Evolutionary conservation across 352 stramenopile genomes (phyloP), one percentile per base, ranked within the genome.

Genomic region (Phytophthora cactorum): DNA sequence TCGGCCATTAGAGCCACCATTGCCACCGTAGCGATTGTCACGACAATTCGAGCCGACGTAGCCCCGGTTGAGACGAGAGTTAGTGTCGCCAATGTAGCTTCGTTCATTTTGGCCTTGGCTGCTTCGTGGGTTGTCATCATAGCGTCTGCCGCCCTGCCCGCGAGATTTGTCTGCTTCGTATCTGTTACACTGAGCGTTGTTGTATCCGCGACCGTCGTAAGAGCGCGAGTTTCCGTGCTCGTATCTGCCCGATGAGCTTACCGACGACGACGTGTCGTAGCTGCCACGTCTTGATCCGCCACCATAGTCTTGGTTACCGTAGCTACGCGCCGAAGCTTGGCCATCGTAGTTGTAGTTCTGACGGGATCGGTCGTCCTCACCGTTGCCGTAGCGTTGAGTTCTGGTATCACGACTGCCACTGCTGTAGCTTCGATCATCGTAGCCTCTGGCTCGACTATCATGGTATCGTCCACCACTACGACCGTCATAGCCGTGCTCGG

Each of bases 241-340:
- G 32, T 63, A 52, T 68, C 61, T 41, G 4, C 32, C 25, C 1
- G 36, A 9, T 4, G 57, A 57, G 25, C 38, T 60, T 22, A 14
- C 17, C 52, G 46, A 51, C 46, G 59, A 60, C 8, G 41, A 44
- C 52, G 55, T 63, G 45, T 56, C 29, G 32, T 63, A 57, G 27
- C n/a, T 56, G 14, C 44, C 29, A 3, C 46, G 54, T 15, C 41
- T 34, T 56, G 14, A 36, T 14, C 43, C 43, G 9, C 15, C 25
- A 22, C 25, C 29, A 22, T 62, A 67, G 51, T 67, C 31, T 14
- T 32, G 45, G 36, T 27, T 41, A 8, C 2, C 41, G 14, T 63
- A 31, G 11, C 15, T 22, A 12, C 47, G 31, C 4, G 8, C 7
- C 12, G 34, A 49, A 32, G 38, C n/a, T 50, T 69, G 54, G 12